phyloP scores from a whole-genome alignment of 2,329 filamentous ascomycete genomes.

The Aspergillus melleus region DNA sequence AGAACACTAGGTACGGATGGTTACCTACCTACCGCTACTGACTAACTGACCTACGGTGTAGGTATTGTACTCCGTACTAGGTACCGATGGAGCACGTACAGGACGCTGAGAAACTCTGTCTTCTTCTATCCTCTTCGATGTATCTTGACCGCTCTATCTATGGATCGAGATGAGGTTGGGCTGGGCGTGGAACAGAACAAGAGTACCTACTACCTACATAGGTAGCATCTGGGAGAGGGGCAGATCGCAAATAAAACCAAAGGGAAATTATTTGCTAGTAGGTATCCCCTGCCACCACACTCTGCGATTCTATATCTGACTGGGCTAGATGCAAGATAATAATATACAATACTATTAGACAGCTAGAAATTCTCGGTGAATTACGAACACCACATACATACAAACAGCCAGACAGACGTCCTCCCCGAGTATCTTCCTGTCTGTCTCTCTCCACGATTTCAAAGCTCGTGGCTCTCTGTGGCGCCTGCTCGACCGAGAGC shows the following conservation, averaged over 20 bases:
- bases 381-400: not conserved
- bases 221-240: not conserved
- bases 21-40: too few species aligned
- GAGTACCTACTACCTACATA: not conserved
- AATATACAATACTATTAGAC: not conserved
- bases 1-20: too few species aligned
- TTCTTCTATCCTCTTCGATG: not conserved
- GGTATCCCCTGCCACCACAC: not conserved
- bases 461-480: not conserved
- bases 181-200: not conserved
- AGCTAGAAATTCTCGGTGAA: not conserved
- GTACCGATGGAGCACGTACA: not conserved
- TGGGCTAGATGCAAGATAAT: not conserved
- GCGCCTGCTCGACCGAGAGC: not conserved
- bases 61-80: too few species aligned
- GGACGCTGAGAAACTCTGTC: not conserved
- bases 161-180: not conserved
- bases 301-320: not conserved
- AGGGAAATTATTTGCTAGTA: not conserved
- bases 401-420: not conserved
- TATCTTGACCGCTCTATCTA: not conserved
- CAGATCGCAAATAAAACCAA: not conserved
- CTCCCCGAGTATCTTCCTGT: not conserved
- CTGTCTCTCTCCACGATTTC: conserved; percentile 3
- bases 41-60: not conserved